Conservation (phyloP, 352 stramenopile species). For the Globisporangium irregulare region DNA sequence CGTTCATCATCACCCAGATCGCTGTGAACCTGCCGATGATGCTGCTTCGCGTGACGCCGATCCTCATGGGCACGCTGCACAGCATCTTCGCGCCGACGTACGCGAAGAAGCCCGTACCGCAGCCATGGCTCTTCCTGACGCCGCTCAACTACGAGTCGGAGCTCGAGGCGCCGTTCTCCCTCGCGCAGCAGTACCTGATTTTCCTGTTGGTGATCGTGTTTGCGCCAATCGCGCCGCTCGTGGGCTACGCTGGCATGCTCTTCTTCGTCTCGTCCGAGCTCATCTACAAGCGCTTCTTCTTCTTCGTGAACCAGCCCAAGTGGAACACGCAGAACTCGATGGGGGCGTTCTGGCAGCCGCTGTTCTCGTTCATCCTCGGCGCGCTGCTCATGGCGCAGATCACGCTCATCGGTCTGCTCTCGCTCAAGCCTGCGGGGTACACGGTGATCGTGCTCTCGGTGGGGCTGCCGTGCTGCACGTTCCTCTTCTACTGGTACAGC, state of each 20-base stretch:
- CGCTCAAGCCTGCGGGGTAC: slow-evolving; percentile 56
- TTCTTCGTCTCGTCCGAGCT: slow-evolving; percentile 71
- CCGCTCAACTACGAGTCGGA: slow-evolving; percentile 51
- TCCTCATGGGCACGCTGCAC: slow-evolving; percentile 46
- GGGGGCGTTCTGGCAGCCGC: slow-evolving; percentile 61
- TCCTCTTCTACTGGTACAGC: slow-evolving; percentile 68
- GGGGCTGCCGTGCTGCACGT: slow-evolving; percentile 45
- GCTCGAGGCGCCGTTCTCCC: slow-evolving; percentile 52
- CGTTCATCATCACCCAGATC: slow-evolving; percentile 73
- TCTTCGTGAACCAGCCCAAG: slow-evolving; percentile 60
- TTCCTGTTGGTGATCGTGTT: slow-evolving; percentile 76
- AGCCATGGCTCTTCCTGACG: slow-evolving; percentile 53
- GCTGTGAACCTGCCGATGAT: slow-evolving; percentile 60
- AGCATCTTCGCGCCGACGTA: slow-evolving; percentile 47
- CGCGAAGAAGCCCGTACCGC: slow-evolving; percentile 37
- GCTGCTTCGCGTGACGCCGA: slow-evolving; percentile 51
- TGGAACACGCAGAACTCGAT: slow-evolving; percentile 59
- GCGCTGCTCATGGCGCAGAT: slow-evolving; percentile 60
- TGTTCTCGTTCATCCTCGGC: slow-evolving; percentile 65
- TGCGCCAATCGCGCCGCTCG: slow-evolving; percentile 65
- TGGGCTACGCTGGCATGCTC: slow-evolving; percentile 53
- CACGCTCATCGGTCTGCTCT: slow-evolving; percentile 66
- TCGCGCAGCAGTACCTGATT: slow-evolving; percentile 71
- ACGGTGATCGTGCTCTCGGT: slow-evolving; percentile 36
- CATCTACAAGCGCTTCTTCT: slow-evolving; percentile 66